Evolutionary conservation across 2,329 filamentous ascomycete genomes (phyloP).

Genomic region (Cladophialophora psammophila): DNA sequence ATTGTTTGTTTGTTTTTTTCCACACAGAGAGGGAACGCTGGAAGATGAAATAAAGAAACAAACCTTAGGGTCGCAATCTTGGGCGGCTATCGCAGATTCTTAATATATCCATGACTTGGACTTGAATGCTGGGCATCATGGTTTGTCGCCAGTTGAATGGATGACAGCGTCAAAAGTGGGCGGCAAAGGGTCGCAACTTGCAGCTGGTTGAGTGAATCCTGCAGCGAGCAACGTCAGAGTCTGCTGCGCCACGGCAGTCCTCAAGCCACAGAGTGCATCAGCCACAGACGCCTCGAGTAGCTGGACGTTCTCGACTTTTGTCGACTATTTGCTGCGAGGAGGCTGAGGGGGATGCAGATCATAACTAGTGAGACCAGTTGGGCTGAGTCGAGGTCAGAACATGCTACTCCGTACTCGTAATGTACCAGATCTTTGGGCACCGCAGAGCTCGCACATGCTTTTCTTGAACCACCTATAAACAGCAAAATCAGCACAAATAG

Average conservation of each 20-base stretch:
- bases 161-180: conserved; percentile 16
- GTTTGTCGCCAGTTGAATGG: conserved; percentile 21
- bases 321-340: neutral
- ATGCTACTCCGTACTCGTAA: neutral
- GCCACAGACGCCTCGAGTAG: neutral
- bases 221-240: conserved; percentile 14
- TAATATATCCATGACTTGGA: conserved; percentile 21
- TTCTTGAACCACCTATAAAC: no score
- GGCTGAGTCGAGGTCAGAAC: neutral
- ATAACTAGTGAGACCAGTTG: neutral
- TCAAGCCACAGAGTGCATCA: conserved; percentile 9
- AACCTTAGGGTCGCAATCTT: neutral
- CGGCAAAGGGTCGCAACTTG: conserved; percentile 12
- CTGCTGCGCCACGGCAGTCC: conserved; percentile 5
- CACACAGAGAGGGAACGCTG: conserved; percentile 3
- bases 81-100: conserved; percentile 23
- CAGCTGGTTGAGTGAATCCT: neutral
- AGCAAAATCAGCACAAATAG: no score
- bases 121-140: conserved; percentile 19
- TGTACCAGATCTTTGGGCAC: no score
- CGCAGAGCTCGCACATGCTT: no score
- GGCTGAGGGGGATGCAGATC: neutral
- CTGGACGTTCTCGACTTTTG: neutral
- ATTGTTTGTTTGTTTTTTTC: neutral
- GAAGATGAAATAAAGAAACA: conserved; percentile 5